phyloP scores from a whole-genome alignment of 2,329 filamentous ascomycete species.

The Hypomyces perniciosus region DNA sequence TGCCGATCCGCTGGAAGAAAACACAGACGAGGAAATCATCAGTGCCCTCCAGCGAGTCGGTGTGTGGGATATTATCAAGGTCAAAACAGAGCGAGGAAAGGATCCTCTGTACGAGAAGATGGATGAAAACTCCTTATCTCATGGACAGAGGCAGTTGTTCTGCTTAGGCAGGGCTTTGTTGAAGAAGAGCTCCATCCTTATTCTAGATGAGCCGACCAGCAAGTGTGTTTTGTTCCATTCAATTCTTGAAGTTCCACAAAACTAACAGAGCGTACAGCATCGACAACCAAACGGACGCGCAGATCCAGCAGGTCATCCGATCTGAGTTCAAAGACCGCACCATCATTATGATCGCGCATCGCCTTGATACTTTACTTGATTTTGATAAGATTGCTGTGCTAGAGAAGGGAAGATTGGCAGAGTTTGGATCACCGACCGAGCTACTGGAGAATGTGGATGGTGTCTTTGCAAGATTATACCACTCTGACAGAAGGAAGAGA shows the following conservation, averaged over 20 bases:
- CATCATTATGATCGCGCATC: conserved; percentile 31
- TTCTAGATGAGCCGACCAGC: conserved; percentile 37
- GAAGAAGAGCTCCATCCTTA: conserved; percentile 21
- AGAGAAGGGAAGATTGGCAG: conserved; percentile 23
- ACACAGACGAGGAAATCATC: conserved; percentile 37
- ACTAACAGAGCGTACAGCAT: conserved; percentile 16
- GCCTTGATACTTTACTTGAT: conserved; percentile 27
- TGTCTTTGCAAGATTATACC: conserved; percentile 20
- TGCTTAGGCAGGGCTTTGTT: conserved; percentile 27
- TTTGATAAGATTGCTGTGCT: conserved; percentile 30
- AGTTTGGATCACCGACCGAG: conserved; percentile 23
- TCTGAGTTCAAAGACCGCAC: conserved; percentile 26
- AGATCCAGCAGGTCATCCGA: conserved; percentile 25
- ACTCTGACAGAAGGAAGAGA: conserved; percentile 19
- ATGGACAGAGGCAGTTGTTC: conserved; percentile 28
- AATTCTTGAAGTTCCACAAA: background rate
- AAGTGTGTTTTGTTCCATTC: conserved; percentile 17
- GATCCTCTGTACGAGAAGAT: conserved; percentile 28
- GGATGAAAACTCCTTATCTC: conserved; percentile 31
- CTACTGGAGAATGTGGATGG: conserved; percentile 17
- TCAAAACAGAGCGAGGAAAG: conserved; percentile 28
- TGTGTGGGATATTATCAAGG: conserved; percentile 38
- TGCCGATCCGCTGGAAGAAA: conserved; percentile 36
- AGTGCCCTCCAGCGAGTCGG: conserved; percentile 41
- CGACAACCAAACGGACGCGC: conserved; percentile 24